Percentiles rank a stretch among this genome's conserved stretches.
These are phyloP conservation scores for Nelumbo lutea DNA, from an alignment of 164 flowering plant genomes.

Conservation along the genomic window DNA sequence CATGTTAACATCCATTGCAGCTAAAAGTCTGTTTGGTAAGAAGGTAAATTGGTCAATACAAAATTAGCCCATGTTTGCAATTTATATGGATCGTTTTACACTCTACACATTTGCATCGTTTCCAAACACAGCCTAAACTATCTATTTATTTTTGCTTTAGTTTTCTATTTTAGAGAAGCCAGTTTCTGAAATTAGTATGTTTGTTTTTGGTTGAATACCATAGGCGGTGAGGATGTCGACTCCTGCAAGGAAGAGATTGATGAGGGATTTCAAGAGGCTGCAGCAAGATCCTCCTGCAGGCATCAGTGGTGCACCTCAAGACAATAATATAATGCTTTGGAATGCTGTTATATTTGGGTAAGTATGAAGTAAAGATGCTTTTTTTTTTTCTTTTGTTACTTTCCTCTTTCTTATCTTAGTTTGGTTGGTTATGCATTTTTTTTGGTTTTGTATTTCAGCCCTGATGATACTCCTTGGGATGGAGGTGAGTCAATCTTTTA, in stretches of 20 bases:
- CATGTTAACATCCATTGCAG: too few species aligned
- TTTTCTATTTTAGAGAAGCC: not conserved
- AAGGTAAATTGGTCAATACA: too few species aligned
- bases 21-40: too few species aligned
- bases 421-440: slow-evolving; percentile 9
- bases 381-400: not conserved
- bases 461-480: slow-evolving; percentile 98
- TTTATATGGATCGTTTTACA: too few species aligned
- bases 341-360: slow-evolving; percentile 93
- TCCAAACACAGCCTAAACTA: too few species aligned
- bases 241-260: slow-evolving; percentile 83
- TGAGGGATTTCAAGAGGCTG: slow-evolving; percentile 94
- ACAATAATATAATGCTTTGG: slow-evolving; percentile 90
- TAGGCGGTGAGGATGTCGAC: slow-evolving; percentile 60
- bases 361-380: slow-evolving; percentile 3
- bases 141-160: too few species aligned
- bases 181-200: not conserved
- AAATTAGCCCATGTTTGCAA: too few species aligned
- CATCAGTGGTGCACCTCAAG: slow-evolving; percentile 91
- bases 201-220: not conserved
- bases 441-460: slow-evolving; percentile 56
- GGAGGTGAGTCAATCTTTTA: slow-evolving; percentile 58
- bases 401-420: not conserved
- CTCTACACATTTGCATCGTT: too few species aligned
- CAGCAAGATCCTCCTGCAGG: slow-evolving; percentile 95